Percentiles rank a stretch among this genome's conserved stretches.
phyloP scores from a whole-genome alignment of 2,329 filamentous ascomycete species.

The Pestalotiopsis sp. region DNA sequence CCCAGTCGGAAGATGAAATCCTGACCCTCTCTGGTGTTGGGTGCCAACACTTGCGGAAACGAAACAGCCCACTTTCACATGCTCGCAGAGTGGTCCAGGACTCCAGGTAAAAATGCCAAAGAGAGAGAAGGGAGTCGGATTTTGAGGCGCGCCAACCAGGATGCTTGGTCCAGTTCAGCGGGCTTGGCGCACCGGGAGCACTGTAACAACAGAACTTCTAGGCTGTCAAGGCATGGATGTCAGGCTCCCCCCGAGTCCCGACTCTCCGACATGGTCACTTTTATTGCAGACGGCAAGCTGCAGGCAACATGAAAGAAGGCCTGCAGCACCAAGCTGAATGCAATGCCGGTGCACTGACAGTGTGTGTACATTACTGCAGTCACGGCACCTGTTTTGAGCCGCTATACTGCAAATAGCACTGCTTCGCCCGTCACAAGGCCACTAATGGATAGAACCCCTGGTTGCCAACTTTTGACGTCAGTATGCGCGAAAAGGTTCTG shows the following conservation, averaged over 20 bases:
- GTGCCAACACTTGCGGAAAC: not conserved
- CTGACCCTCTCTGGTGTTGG: not conserved
- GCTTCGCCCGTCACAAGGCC: not conserved
- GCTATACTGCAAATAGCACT: conserved; percentile 6
- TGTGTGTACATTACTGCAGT: not conserved
- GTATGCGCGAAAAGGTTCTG: conserved; percentile 8
- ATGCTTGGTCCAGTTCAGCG: not conserved
- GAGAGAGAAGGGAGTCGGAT: too few relatives aligned
- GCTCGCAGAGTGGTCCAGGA: conserved; percentile 3
- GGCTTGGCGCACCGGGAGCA: too few relatives aligned
- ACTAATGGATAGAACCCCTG: not conserved
- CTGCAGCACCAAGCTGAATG: too few relatives aligned
- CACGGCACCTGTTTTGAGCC: not conserved
- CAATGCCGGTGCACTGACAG: too few relatives aligned
- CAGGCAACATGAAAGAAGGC: too few relatives aligned
- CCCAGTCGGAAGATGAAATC: conserved; percentile 2
- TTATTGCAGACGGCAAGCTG: too few relatives aligned
- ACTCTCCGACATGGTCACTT: too few relatives aligned
- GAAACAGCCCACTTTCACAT: conserved; percentile 23
- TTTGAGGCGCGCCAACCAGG: too few relatives aligned
- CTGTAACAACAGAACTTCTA: too few relatives aligned
- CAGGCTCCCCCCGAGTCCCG: too few relatives aligned
- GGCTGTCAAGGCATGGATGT: too few relatives aligned
- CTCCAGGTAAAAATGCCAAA: too few relatives aligned
- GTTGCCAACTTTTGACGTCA: conserved; percentile 6